Conservation (phyloP, 108 stramenopile species). For the Cyclotella sp. region DNA sequence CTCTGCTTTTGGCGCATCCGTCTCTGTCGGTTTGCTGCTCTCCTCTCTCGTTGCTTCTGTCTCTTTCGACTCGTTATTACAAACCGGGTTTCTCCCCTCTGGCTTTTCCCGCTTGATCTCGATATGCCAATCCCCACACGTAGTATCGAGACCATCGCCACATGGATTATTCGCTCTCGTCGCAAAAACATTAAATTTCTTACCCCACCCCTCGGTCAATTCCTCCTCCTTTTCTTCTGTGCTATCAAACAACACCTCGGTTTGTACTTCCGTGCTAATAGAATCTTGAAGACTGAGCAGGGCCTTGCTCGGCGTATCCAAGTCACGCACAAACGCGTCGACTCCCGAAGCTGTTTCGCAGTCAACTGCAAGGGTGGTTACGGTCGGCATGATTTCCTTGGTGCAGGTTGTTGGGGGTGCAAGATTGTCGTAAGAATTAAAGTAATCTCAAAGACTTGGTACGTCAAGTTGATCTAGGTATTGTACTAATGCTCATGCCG, state of each 20-base stretch:
- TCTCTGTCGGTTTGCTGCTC: background rate
- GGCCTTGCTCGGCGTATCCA: no score
- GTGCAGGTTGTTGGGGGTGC: no score
- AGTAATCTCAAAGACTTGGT: no score
- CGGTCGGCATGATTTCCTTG: no score
- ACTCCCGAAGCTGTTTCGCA: no score
- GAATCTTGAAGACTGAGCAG: no score
- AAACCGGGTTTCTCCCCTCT: constrained; percentile 32
- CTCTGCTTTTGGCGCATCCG: background rate
- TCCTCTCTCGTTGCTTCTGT: background rate
- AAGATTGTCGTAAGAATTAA: no score
- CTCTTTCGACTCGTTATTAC: background rate
- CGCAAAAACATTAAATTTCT: background rate
- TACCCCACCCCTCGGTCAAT: background rate
- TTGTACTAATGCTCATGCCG: no score
- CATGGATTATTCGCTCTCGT: background rate
- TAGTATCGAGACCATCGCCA: background rate
- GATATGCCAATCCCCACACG: constrained; percentile 4
- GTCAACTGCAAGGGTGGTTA: no score
- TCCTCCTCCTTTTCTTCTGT: background rate
- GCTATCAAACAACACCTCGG: background rate
- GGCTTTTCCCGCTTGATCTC: constrained; percentile 5
- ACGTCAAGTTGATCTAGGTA: no score
- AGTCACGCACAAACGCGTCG: no score
- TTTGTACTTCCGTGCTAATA: no score